These are phyloP conservation scores for Termitomyces titanicus DNA, from an alignment of 768 basidiomycete genomes.

Conservation along the genomic window DNA sequence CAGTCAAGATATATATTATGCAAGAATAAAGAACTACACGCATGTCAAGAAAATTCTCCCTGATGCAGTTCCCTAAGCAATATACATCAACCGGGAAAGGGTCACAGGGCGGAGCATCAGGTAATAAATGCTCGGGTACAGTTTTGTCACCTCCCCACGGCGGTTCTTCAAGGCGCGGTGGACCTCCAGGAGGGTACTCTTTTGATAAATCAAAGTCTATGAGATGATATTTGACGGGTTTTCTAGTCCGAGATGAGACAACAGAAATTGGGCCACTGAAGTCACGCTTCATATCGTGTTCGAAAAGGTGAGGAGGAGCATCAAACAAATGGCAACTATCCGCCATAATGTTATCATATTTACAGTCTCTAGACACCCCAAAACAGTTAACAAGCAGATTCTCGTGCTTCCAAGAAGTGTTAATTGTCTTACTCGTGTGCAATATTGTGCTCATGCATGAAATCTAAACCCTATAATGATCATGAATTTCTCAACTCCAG, in stretches of 20 bases:
- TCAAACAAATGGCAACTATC: conserved; percentile 9
- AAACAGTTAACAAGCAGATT: background rate
- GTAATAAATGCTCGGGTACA: conserved; percentile 1
- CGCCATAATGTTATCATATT: conserved; percentile 16
- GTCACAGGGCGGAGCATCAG: conserved; percentile 1
- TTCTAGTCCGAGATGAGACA: conserved; percentile 10
- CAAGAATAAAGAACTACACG: background rate
- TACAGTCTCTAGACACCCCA: conserved; percentile 10
- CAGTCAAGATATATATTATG: background rate
- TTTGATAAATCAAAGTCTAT: conserved; percentile 21
- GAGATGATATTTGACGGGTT: conserved; percentile 4
- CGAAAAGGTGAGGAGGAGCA: conserved; percentile 7
- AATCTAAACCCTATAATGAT: conserved; percentile 24
- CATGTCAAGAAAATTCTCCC: background rate
- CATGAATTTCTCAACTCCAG: background rate
- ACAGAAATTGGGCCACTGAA: conserved; percentile 1
- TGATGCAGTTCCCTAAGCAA: conserved; percentile 1
- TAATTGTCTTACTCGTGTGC: conserved; percentile 25
- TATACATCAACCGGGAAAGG: conserved; percentile 5
- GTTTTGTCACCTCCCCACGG: conserved; percentile 7
- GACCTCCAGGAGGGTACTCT: conserved; percentile 10
- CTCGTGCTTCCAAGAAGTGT: too few species aligned
- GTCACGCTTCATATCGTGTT: conserved; percentile 2
- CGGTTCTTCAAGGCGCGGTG: too few species aligned
- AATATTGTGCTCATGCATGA: conserved; percentile 29